Percentiles rank a stretch among this genome's conserved stretches.
Conservation (phyloP, 345 rosid genomes). For the Kandelia obovata region DNA sequence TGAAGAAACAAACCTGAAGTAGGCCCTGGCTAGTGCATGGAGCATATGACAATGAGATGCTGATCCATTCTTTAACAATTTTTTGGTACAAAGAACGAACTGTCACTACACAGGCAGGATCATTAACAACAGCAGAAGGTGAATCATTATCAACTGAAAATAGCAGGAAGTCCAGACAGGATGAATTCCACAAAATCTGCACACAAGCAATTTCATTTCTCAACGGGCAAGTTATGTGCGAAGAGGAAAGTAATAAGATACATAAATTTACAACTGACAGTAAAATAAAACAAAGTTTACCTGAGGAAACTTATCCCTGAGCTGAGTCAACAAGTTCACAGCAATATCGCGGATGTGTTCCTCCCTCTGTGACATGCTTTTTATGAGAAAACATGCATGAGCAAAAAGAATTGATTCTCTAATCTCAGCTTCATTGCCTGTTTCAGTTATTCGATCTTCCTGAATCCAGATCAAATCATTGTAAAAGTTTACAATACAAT, state of each 20-base stretch:
- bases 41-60: slow-evolving; percentile 85
- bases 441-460: slow-evolving; percentile 80
- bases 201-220: slow-evolving; percentile 20
- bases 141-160: slow-evolving; percentile 72
- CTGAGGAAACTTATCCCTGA: slow-evolving; percentile 97
- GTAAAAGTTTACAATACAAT: slow-evolving; percentile 13
- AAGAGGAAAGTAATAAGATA: background rate
- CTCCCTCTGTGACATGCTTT: slow-evolving; percentile 95
- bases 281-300: slow-evolving; percentile 34
- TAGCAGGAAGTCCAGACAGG: slow-evolving; percentile 79
- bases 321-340: slow-evolving; percentile 79
- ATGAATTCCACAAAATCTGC: slow-evolving; percentile 97
- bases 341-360: slow-evolving; percentile 85
- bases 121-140: slow-evolving; percentile 66
- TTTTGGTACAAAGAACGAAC: slow-evolving; percentile 86
- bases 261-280: background rate
- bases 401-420: slow-evolving; percentile 78
- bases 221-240: slow-evolving; percentile 14
- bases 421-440: slow-evolving; percentile 72
- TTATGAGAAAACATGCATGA: slow-evolving; percentile 89
- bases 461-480: slow-evolving; percentile 42
- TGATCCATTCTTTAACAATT: slow-evolving; percentile 85
- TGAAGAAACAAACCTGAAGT: slow-evolving; percentile 65
- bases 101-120: slow-evolving; percentile 80
- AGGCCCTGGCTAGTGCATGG: slow-evolving; percentile 99